phyloP scores from a whole-genome alignment of 2,329 filamentous ascomycete species.

The Aspergillus sp. region DNA sequence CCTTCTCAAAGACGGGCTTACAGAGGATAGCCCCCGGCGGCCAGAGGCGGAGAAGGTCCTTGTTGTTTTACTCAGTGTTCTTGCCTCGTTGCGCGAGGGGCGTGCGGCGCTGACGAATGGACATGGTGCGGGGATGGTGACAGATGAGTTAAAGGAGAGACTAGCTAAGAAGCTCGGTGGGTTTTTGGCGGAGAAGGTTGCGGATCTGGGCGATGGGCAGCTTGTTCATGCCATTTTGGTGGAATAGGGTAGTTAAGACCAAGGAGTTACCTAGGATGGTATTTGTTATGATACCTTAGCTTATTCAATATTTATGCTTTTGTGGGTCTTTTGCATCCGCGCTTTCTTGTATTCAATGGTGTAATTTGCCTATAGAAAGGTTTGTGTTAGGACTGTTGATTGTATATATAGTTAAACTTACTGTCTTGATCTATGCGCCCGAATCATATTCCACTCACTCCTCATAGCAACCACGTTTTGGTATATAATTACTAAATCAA shows the following conservation, averaged over 20 bases:
- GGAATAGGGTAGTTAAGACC: conserved; percentile 15
- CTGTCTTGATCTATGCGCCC: too few species aligned
- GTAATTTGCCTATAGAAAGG: too few species aligned
- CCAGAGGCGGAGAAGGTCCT: conserved; percentile 63
- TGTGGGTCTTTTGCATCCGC: background rate
- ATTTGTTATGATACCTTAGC: background rate
- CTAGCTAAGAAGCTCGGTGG: conserved; percentile 43
- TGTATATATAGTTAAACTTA: too few species aligned
- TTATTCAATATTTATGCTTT: background rate
- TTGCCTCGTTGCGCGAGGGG: conserved; percentile 56
- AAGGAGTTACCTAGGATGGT: background rate
- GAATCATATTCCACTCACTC: too few species aligned
- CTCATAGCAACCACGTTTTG: too few species aligned
- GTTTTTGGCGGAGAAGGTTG: conserved; percentile 42
- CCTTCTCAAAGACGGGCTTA: conserved; percentile 57
- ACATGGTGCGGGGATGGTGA: conserved; percentile 31
- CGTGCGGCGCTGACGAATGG: conserved; percentile 42
- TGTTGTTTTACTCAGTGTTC: conserved; percentile 54
- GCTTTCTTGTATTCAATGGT: background rate
- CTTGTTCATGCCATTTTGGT: conserved; percentile 42
- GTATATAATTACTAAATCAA: too few species aligned
- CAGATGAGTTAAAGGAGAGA: conserved; percentile 37
- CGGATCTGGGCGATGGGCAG: conserved; percentile 41
- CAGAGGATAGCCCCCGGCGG: conserved; percentile 50
- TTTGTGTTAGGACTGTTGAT: too few species aligned